Percentiles rank a stretch among this genome's conserved stretches.
Evolutionary conservation across 2,329 filamentous ascomycete genomes (phyloP).

Genomic region (Camptophora hylomeconis): DNA sequence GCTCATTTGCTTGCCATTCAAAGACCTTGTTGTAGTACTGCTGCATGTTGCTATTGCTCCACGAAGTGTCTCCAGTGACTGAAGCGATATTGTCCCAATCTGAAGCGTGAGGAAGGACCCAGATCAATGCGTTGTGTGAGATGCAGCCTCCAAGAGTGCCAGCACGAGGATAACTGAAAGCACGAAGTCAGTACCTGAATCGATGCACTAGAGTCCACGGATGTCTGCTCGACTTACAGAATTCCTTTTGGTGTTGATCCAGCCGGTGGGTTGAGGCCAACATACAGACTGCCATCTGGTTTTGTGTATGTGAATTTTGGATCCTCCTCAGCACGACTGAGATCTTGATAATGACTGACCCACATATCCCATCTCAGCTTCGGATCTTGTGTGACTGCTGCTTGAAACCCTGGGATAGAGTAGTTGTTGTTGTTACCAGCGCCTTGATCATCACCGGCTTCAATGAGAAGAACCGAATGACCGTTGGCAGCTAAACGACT

Average conservation of each 20-base stretch:
- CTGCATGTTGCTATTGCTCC: slow-evolving; percentile 46
- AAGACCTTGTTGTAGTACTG: slow-evolving; percentile 46
- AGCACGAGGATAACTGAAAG: slow-evolving; percentile 43
- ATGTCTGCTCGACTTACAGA: too few relatives aligned
- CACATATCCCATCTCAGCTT: slow-evolving; percentile 24
- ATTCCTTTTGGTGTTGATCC: slow-evolving; percentile 41
- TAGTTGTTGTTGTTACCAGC: slow-evolving; percentile 20
- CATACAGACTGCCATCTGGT: slow-evolving; percentile 38
- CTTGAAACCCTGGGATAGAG: slow-evolving; percentile 20
- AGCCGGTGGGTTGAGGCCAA: slow-evolving; percentile 39
- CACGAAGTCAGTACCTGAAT: too few relatives aligned
- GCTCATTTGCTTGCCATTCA: slow-evolving; percentile 43
- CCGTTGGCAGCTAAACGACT: slow-evolving; percentile 24
- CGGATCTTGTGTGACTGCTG: slow-evolving; percentile 20
- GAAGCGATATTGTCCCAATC: slow-evolving; percentile 47
- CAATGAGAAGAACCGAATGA: slow-evolving; percentile 25
- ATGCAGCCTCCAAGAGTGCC: slow-evolving; percentile 46
- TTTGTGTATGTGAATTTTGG: slow-evolving; percentile 29
- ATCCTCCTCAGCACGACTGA: slow-evolving; percentile 19
- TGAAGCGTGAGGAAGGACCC: slow-evolving; percentile 43
- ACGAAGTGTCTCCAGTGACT: slow-evolving; percentile 48
- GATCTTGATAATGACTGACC: slow-evolving; percentile 23
- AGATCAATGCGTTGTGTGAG: slow-evolving; percentile 48
- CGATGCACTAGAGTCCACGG: too few relatives aligned
- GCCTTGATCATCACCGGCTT: slow-evolving; percentile 25